Base-by-base conservation (phyloP, 2,329 filamentous ascomycete genomes). In the Claviceps citrina region DNA sequence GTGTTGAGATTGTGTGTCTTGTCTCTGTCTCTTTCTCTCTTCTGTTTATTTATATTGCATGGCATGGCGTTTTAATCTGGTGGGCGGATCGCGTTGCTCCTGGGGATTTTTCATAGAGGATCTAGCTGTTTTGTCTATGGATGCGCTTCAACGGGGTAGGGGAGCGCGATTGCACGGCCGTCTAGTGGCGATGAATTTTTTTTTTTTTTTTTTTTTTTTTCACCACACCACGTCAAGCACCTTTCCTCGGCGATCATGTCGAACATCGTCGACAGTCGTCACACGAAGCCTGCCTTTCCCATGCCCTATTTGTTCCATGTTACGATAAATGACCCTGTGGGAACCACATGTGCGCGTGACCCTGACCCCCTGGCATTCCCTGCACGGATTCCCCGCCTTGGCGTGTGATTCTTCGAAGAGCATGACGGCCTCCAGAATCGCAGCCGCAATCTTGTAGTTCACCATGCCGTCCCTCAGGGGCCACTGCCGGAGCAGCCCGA, bases 11-110 rank as follows among this genome's bases (percentile, higher is more conserved):
- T 22, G 7, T 5, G 7, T 5, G 8, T 34, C 9, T 16, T 25
- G 9, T 25, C 8, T 19, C 9, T n/a, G 5, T 24, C 19, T 9
- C 12, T 34, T 15, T 34, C 7, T 22, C 15, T 24, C 5, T 35
- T 15, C 3, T 35, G 2, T 35, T 19, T 35, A 15, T 15, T 16
- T 30, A 18, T 27, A 15, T 33, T 34, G 38, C 42, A 43, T 43
- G 38, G 42, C 38, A 41, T 24, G 42, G 42, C 42, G 42, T 43
- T 41, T 26, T 19, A 3, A 30, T 10, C 9, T 12, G 37, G 16
- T 26, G 12, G 22, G 37, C 24, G 15, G 13, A 18, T 16, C n/a
- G n/a, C 22, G 8, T 24, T 24, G 8, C 22, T 24, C 22, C 7
- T 27, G 6, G 7, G 26, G 7, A 13, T 5, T 36, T 26, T n/a